phyloP scores from a whole-genome alignment of 1,284 basidiomycete species.

The Tranzscheliella williamsii region DNA sequence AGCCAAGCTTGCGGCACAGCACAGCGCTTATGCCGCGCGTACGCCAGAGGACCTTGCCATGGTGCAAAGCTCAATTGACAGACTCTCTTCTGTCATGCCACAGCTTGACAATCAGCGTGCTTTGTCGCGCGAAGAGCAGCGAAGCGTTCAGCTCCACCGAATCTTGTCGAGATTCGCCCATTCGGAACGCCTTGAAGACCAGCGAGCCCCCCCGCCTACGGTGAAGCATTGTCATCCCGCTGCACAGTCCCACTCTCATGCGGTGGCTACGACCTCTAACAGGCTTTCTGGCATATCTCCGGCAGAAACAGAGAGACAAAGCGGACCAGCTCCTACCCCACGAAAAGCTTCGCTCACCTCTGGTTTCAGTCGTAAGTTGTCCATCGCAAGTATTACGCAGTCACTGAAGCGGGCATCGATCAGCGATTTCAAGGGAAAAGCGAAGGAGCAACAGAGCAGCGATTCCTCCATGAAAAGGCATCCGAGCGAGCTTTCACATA shows the following conservation, averaged over 20 bases:
- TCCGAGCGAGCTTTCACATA: too few species aligned
- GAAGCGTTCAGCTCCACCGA: constrained; percentile 19
- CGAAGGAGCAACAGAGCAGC: too few species aligned
- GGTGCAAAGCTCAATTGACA: constrained; percentile 42
- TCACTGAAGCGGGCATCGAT: constrained; percentile 24
- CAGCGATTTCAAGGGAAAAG: constrained; percentile 19
- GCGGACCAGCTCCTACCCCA: constrained; percentile 5
- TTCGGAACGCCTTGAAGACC: constrained; percentile 34
- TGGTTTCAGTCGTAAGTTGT: constrained; percentile 22
- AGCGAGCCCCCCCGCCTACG: constrained; percentile 27
- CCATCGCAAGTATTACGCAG: constrained; percentile 27
- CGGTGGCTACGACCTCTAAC: too few species aligned
- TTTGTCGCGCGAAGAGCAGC: constrained; percentile 23
- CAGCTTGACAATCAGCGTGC: constrained; percentile 42
- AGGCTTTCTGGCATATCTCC: too few species aligned
- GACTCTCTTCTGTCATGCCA: constrained; percentile 39
- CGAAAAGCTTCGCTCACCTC: constrained; percentile 10
- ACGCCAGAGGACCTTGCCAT: constrained; percentile 40
- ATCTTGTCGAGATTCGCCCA: constrained; percentile 21
- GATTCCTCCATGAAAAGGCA: too few species aligned
- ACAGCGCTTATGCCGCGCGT: constrained; percentile 36
- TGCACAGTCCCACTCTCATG: too few species aligned
- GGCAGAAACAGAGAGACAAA: too few species aligned
- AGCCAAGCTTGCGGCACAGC: constrained; percentile 32
- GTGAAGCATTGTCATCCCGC: too few species aligned